Evolutionary conservation across 768 basidiomycete species (phyloP).

Genomic region (Suillus subaureus): DNA sequence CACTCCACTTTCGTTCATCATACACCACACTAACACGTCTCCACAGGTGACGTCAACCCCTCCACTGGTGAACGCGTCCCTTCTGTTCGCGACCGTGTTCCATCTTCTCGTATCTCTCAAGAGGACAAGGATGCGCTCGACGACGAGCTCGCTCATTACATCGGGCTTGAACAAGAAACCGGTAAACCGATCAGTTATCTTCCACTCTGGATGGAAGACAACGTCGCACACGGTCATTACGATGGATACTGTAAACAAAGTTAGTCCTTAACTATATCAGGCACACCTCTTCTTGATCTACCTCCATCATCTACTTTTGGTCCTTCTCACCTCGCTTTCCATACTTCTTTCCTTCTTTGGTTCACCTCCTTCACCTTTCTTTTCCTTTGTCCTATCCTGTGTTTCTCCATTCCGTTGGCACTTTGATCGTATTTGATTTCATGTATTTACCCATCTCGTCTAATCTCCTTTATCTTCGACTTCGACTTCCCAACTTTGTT

Average conservation of each 20-base stretch:
- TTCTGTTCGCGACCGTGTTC: slow-evolving; percentile 40
- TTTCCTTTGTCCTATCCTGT: no score
- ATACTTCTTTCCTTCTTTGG: background rate
- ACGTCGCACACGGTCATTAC: slow-evolving; percentile 91
- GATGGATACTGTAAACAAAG: slow-evolving; percentile 98
- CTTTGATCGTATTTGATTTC: background rate
- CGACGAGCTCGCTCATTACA: slow-evolving; percentile 61
- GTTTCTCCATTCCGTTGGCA: no score
- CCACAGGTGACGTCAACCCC: slow-evolving; percentile 8
- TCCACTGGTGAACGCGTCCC: slow-evolving; percentile 14
- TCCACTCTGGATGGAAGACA: slow-evolving; percentile 90
- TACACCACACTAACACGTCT: slow-evolving; percentile 11
- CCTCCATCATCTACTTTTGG: background rate
- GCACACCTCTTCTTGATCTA: slow-evolving; percentile 6
- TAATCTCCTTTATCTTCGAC: background rate
- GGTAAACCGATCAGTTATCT: slow-evolving; percentile 57
- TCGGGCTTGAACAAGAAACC: slow-evolving; percentile 49
- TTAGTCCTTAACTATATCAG: slow-evolving; percentile 44
- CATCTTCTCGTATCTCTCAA: slow-evolving; percentile 52
- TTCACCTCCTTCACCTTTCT: background rate
- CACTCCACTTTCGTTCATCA: slow-evolving; percentile 9
- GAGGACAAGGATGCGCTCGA: slow-evolving; percentile 71
- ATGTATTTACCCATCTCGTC: background rate
- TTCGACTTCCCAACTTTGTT: slow-evolving; percentile 1
- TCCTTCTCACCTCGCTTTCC: background rate